These are phyloP conservation scores for Buddleja alternifolia DNA, from an alignment of 257 asterid genomes.

Conservation along the genomic window DNA sequence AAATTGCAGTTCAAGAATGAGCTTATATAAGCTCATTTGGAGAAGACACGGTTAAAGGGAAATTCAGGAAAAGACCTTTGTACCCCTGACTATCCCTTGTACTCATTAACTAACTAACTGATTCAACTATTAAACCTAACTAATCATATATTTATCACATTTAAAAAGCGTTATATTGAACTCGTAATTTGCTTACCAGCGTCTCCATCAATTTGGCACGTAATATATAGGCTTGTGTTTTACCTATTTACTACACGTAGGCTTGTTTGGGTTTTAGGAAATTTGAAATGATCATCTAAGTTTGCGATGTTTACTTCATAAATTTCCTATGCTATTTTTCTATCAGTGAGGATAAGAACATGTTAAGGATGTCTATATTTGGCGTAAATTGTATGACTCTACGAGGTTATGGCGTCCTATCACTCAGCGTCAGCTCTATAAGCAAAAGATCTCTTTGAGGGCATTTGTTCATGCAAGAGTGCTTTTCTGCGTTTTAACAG, in stretches of 20 bases:
- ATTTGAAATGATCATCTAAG: background rate
- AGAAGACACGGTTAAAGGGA: no score
- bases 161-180: no score
- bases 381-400: background rate
- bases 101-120: no score
- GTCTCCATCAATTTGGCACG: no score
- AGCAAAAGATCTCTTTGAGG: background rate
- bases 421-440: background rate
- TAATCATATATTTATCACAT: no score
- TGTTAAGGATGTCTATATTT: background rate
- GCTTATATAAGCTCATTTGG: no score
- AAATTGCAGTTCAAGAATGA: no score
- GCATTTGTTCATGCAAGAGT: background rate
- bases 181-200: no score
- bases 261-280: slow-evolving; percentile 9
- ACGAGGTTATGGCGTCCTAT: background rate
- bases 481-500: background rate
- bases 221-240: background rate
- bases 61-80: no score
- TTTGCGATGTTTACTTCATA: slow-evolving; percentile 10
- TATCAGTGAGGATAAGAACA: no score
- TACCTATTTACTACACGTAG: background rate
- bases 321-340: background rate
- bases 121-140: no score
- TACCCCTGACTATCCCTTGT: no score